These are phyloP conservation scores for Saccharomycopsis microspora DNA, from an alignment of 805 yeast species.

Conservation along the genomic window DNA sequence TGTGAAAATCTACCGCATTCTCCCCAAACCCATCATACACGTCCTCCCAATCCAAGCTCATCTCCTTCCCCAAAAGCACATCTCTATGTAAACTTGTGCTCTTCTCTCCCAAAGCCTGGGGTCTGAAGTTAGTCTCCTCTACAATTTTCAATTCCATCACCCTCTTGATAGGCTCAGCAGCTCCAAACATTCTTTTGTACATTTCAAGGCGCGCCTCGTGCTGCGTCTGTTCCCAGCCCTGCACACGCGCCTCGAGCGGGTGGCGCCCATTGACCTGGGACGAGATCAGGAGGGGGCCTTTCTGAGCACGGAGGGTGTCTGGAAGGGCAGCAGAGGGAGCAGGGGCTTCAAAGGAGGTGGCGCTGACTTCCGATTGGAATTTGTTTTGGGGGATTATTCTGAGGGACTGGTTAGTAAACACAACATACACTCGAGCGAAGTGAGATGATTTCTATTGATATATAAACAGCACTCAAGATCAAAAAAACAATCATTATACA, in stretches of 20 bases:
- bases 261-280: constrained; percentile 68
- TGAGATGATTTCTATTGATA: not conserved
- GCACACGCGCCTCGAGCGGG: constrained; percentile 70
- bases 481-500: too few species aligned
- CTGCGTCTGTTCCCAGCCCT: constrained; percentile 74
- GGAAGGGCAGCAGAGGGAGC: constrained; percentile 53
- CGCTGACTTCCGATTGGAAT: constrained; percentile 26
- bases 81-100: constrained; percentile 60
- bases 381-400: constrained; percentile 9
- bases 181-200: constrained; percentile 76
- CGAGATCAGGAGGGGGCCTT: constrained; percentile 43
- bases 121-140: constrained; percentile 57
- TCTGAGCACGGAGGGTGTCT: constrained; percentile 53
- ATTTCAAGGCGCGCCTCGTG: constrained; percentile 60
- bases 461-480: too few species aligned
- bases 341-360: constrained; percentile 36
- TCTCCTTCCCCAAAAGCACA: constrained; percentile 68
- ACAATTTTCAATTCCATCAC: constrained; percentile 80
- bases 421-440: not conserved
- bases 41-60: constrained; percentile 87
- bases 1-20: constrained; percentile 45
- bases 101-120: constrained; percentile 54
- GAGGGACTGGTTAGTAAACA: constrained; percentile 1
- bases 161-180: constrained; percentile 88
- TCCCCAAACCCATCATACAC: constrained; percentile 47